Conservation (phyloP, 768 basidiomycete species). For the Serpula lacrymans region DNA sequence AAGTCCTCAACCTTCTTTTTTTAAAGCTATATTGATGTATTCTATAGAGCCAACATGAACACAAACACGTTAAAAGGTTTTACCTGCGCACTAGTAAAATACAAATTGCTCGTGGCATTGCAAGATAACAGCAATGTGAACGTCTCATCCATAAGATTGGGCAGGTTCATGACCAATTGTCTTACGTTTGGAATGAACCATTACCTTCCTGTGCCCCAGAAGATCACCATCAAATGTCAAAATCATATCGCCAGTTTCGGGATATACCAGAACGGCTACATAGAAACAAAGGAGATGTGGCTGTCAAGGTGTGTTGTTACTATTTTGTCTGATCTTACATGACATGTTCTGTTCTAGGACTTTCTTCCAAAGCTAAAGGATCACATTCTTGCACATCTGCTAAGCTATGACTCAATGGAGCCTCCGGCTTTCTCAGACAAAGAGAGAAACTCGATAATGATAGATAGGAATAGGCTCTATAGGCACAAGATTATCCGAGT, state of each 20-base stretch:
- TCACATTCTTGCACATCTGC: constrained; percentile 14
- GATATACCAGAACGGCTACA: constrained; percentile 8
- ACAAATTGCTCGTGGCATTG: constrained; percentile 26
- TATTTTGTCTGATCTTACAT: not conserved
- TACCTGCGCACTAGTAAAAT: constrained; percentile 37
- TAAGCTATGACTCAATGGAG: constrained; percentile 26
- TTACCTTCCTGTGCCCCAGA: constrained; percentile 7
- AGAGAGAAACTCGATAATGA: constrained; percentile 17
- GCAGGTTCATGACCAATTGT: not conserved
- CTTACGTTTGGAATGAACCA: constrained; percentile 1
- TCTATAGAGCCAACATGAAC: constrained; percentile 37
- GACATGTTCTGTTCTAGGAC: constrained; percentile 12
- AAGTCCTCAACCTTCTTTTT: constrained; percentile 2
- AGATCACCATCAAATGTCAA: constrained; percentile 21
- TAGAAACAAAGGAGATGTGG: constrained; percentile 9
- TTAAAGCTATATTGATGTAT: not conserved
- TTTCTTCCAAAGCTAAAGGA: constrained; percentile 16
- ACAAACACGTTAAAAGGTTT: constrained; percentile 32
- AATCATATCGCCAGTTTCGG: not conserved
- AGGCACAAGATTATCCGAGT: constrained; percentile 19
- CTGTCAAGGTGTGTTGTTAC: constrained; percentile 5
- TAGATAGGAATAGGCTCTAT: constrained; percentile 22
- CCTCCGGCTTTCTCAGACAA: constrained; percentile 6
- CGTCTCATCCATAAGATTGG: constrained; percentile 13
- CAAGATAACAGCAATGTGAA: constrained; percentile 16